These are phyloP conservation scores for Mycothermus thermophilus DNA, from an alignment of 495 filamentous ascomycete genomes.

Conservation along the genomic window DNA sequence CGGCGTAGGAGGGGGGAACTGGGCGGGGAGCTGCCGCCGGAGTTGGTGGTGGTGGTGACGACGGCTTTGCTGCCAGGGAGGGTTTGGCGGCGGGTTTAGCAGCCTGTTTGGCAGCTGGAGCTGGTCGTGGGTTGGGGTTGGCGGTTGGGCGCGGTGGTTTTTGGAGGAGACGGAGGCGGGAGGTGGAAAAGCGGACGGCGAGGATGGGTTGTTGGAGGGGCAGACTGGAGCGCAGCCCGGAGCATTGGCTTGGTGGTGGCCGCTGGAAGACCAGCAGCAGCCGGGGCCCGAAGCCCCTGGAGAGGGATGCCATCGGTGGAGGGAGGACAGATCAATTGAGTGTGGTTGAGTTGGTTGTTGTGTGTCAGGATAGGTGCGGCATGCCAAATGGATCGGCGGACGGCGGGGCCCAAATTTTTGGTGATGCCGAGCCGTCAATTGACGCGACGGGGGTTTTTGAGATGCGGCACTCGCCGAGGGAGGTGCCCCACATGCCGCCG, in stretches of 20 bases:
- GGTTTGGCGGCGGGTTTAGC: constrained; percentile 1
- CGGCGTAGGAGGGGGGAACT: constrained; percentile 23
- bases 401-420: constrained; percentile 7
- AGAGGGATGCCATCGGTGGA: constrained; percentile 14
- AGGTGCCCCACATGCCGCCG: too few relatives aligned
- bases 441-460: too few relatives aligned
- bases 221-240: constrained; percentile 1
- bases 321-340: not conserved
- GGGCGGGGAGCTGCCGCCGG: not conserved
- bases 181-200: constrained; percentile 5
- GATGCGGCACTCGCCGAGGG: too few relatives aligned
- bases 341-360: not conserved
- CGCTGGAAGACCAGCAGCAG: constrained; percentile 7
- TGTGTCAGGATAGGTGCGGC: not conserved
- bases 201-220: too few relatives aligned
- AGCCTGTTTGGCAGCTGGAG: not conserved
- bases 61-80: not conserved
- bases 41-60: not conserved
- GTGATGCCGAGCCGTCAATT: too few relatives aligned
- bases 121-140: too few relatives aligned
- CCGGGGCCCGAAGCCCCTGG: constrained; percentile 9
- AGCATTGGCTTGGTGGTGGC: constrained; percentile 5
- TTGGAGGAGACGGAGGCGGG: constrained; percentile 10
- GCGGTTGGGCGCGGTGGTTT: constrained; percentile 1
- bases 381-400: not conserved